Base-by-base conservation (phyloP, 164 flowering plant species). In the Aristolochia fimbriata region DNA sequence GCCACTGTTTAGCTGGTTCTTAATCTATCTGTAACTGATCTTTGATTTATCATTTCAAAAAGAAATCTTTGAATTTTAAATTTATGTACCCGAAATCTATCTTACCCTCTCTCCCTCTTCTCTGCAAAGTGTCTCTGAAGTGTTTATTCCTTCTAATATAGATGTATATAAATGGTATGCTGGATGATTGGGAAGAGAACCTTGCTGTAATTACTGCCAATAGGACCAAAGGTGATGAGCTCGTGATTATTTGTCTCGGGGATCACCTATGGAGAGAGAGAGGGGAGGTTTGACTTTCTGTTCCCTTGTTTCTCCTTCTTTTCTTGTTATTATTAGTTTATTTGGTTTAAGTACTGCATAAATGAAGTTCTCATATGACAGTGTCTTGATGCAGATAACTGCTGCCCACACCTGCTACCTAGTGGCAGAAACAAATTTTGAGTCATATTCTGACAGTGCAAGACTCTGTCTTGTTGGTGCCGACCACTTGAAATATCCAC, bases 341-440 rank as follows among this genome's bases (percentile, higher is more conserved):
- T 37, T 19, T 48, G 10, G 43, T 9, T 27, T 22, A 57, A 6
- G 49, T 47, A 2, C 17, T 3, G 65, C 50, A 22, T 51, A 23
- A 55, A 43, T 43, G 37, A 70, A 24, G 41, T 31, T 24, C 62
- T 54, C 19, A 33, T 20, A 65, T 71, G 53, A 70, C 62, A 25
- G 33, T 66, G 14, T 56, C 61, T 10, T 63, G 51, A 8, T 66
- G 49, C 84, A 93, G 99, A 76, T 82, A 55, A 65, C 71, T 65
- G 96, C 95, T 59, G 99, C 97, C 10, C 99, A 94, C 69, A 83
- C 81, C 20, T 94, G 99, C 81, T 94, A 94, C 68, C 77, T 94
- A 73, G 82, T 91, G 63, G 99, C 96, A 13, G 99, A 94, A 71
- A 85, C 91, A 63, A 88, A 82, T 69, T 85, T 90, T 65, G 99